A percentile compares a stretch with the other conserved stretches of the same genome.
Conservation (phyloP, 768 basidiomycete genomes). For the Lactarius quietus region DNA sequence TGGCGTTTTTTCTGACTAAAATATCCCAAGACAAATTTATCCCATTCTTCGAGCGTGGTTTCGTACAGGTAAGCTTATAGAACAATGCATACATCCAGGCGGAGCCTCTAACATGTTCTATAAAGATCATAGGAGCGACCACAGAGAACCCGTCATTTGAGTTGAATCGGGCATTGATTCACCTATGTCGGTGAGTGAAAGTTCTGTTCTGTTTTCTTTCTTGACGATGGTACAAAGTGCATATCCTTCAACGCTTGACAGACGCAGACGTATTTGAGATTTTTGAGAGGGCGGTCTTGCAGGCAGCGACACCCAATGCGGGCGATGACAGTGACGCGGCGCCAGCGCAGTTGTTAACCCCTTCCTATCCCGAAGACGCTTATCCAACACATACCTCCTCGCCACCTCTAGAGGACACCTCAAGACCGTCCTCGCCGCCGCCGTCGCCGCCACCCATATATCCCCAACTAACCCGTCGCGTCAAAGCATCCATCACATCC, state of each 20-base stretch:
- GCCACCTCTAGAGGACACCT: conserved; percentile 9
- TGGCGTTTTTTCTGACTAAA: conserved; percentile 23
- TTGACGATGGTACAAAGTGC: conserved; percentile 49
- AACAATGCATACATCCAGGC: not conserved
- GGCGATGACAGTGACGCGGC: not conserved
- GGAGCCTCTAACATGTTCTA: not conserved
- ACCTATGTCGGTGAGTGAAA: conserved; percentile 63
- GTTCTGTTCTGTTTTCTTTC: not conserved
- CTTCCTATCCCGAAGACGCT: conserved; percentile 5
- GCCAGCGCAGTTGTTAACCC: not conserved
- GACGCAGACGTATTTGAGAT: conserved; percentile 58
- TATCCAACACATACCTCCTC: not conserved
- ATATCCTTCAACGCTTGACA: conserved; percentile 64
- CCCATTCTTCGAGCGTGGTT: conserved; percentile 76
- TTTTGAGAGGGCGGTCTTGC: conserved; percentile 49
- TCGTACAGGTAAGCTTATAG: conserved; percentile 50
- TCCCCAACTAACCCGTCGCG: conserved; percentile 44
- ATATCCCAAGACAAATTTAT: conserved; percentile 65
- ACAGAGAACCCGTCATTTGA: conserved; percentile 91
- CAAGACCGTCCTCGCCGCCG: not conserved
- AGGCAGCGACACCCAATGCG: conserved; percentile 18
- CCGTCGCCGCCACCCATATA: conserved; percentile 24
- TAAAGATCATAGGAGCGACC: conserved; percentile 73
- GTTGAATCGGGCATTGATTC: conserved; percentile 65
- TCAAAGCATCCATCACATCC: conserved; percentile 49